Conservation (phyloP, 352 stramenopile genomes). For the Phytopythium ostracodes region DNA sequence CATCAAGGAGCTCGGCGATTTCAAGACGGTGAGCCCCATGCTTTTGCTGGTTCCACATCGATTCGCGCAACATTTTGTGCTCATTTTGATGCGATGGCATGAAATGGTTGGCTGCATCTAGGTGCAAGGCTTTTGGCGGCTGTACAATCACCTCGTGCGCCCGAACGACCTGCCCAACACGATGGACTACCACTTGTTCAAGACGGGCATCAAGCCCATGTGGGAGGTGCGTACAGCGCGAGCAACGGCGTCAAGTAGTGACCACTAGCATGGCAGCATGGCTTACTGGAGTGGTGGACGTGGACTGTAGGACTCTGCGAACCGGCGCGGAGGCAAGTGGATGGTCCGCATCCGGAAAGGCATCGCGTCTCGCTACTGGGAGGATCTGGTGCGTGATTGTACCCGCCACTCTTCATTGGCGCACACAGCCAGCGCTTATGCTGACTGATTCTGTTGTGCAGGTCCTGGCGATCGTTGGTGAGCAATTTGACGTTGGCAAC, state of each 20-base stretch:
- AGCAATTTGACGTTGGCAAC: constrained; percentile 93
- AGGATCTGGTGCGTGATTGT: constrained; percentile 69
- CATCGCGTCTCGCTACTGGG: constrained; percentile 89
- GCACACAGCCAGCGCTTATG: neutral
- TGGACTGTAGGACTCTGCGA: constrained; percentile 57
- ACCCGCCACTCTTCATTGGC: neutral
- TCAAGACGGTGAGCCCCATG: constrained; percentile 71
- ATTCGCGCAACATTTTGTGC: neutral
- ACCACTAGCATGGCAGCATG: neutral
- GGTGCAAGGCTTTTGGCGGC: constrained; percentile 91
- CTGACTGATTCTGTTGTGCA: constrained; percentile 5
- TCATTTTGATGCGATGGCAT: neutral
- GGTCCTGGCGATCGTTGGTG: constrained; percentile 90
- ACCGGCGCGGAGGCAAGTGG: constrained; percentile 91
- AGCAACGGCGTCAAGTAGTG: neutral
- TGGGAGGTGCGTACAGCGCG: constrained; percentile 63
- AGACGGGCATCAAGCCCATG: constrained; percentile 92
- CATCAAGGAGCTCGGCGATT: constrained; percentile 91
- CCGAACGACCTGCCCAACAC: constrained; percentile 89
- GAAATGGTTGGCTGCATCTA: constrained; percentile 14
- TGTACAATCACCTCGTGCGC: constrained; percentile 92
- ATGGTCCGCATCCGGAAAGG: constrained; percentile 92
- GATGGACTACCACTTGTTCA: constrained; percentile 93
- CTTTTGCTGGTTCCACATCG: neutral
- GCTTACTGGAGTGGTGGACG: neutral